phyloP scores from a whole-genome alignment of 805 yeast species.

The Metschnikowia cerradonensis region DNA sequence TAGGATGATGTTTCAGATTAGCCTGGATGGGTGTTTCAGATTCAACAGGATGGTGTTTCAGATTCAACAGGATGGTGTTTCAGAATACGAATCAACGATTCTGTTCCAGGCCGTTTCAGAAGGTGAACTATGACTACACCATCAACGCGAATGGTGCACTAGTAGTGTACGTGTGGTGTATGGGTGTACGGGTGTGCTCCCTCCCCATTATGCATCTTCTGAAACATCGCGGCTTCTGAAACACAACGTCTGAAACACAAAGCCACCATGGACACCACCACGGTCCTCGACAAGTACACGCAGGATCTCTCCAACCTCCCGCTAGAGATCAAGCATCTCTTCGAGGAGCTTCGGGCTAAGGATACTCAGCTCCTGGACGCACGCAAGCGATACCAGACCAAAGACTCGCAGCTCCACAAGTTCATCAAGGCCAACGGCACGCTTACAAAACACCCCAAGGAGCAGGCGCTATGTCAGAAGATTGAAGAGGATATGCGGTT shows the following conservation, averaged over 20 bases:
- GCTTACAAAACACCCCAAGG: slow-evolving; percentile 75
- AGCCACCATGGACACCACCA: slow-evolving; percentile 78
- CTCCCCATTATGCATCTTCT: no score
- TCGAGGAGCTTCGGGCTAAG: slow-evolving; percentile 71
- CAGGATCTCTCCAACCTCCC: slow-evolving; percentile 80
- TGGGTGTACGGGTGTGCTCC: neutral
- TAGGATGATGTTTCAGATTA: no score
- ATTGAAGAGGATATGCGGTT: slow-evolving; percentile 64
- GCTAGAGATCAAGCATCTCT: slow-evolving; percentile 73
- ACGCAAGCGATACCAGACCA: slow-evolving; percentile 59
- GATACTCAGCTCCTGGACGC: slow-evolving; percentile 66
- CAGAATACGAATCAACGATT: no score
- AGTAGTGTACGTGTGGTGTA: no score
- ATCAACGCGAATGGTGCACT: no score
- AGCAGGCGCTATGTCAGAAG: slow-evolving; percentile 57
- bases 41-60: no score
- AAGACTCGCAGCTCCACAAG: slow-evolving; percentile 80
- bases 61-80: no score
- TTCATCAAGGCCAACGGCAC: slow-evolving; percentile 82
- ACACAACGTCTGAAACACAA: neutral
- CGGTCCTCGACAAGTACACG: slow-evolving; percentile 46
- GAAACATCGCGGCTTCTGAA: no score
- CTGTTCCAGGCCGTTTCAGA: no score
- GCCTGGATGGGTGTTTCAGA: no score
- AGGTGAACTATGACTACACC: no score